These are phyloP conservation scores for Diaporthe vaccinii DNA, from an alignment of 2,329 filamentous ascomycete genomes.

Conservation along the genomic window DNA sequence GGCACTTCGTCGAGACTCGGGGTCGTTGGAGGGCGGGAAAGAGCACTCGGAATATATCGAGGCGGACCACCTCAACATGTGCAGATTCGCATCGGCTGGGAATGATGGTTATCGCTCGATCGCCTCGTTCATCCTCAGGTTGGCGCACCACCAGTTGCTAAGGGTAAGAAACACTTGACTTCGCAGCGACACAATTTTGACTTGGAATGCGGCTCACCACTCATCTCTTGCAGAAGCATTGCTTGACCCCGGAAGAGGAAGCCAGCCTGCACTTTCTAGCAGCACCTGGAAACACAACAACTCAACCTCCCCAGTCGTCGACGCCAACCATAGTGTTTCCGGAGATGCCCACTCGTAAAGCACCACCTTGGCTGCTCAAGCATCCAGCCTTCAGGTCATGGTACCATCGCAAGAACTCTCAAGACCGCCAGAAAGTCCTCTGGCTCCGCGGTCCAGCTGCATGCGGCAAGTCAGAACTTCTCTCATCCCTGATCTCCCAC, in stretches of 20 bases:
- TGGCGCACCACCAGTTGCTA: constrained; percentile 45
- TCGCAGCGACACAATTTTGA: too few relatives aligned
- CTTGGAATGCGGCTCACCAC: background rate
- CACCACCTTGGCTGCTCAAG: constrained; percentile 51
- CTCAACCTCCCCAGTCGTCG: background rate
- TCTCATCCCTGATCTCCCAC: constrained; percentile 46
- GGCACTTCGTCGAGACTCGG: constrained; percentile 46
- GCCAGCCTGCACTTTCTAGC: constrained; percentile 45
- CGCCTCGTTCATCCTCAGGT: constrained; percentile 41
- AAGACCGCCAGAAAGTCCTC: constrained; percentile 47
- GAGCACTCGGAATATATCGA: constrained; percentile 52
- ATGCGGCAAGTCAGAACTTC: constrained; percentile 50
- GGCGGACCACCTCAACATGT: constrained; percentile 56
- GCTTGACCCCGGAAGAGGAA: constrained; percentile 1
- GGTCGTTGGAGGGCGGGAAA: constrained; percentile 49
- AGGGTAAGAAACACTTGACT: constrained; percentile 39
- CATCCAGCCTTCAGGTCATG: constrained; percentile 49
- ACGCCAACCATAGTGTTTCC: constrained; percentile 35
- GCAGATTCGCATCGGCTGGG: constrained; percentile 52
- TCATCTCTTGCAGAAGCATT: background rate
- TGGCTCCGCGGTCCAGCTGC: constrained; percentile 51
- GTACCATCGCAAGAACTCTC: constrained; percentile 47
- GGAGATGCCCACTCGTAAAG: constrained; percentile 46
- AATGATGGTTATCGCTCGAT: constrained; percentile 48
- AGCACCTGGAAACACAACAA: constrained; percentile 41